A percentile compares a stretch with the other conserved stretches of the same genome.
These are phyloP conservation scores for Fusarium liriodendri DNA, from an alignment of 2,329 filamentous ascomycete species.

Conservation along the genomic window DNA sequence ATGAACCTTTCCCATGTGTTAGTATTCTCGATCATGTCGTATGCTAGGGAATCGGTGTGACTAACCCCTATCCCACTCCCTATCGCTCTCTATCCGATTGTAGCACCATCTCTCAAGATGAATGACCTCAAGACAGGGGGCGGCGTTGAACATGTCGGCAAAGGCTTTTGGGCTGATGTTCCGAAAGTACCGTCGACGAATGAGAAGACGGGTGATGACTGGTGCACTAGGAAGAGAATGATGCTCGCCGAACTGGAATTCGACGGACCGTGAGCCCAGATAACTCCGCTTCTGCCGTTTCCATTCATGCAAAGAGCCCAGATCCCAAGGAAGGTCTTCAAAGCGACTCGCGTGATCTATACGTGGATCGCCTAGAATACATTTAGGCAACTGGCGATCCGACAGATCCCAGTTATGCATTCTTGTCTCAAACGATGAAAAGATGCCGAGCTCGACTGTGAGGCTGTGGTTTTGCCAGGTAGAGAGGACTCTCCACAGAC, in stretches of 20 bases:
- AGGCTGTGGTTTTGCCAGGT: constrained; percentile 9
- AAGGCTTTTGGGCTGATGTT: constrained; percentile 3
- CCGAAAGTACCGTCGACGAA: constrained; percentile 14
- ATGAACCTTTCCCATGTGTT: background rate
- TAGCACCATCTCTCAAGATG: constrained; percentile 28
- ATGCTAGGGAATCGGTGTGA: background rate
- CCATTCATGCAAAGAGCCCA: background rate
- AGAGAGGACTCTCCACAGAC: constrained; percentile 20
- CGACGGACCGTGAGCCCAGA: background rate
- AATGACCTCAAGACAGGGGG: constrained; percentile 9
- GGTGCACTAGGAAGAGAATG: constrained; percentile 1
- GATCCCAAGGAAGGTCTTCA: background rate
- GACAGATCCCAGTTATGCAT: background rate
- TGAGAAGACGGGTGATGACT: constrained; percentile 16
- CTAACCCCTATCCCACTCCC: background rate
- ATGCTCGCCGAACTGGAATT: background rate
- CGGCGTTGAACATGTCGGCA: background rate
- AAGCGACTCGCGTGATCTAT: background rate
- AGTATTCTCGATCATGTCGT: background rate
- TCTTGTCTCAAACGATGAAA: background rate
- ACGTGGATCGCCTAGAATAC: background rate
- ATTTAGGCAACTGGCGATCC: too few relatives aligned
- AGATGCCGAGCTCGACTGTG: constrained; percentile 23
- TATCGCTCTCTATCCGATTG: background rate
- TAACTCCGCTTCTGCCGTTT: background rate